These are phyloP conservation scores for Amanita thiersii DNA, from an alignment of 768 basidiomycete species.

Conservation along the genomic window DNA sequence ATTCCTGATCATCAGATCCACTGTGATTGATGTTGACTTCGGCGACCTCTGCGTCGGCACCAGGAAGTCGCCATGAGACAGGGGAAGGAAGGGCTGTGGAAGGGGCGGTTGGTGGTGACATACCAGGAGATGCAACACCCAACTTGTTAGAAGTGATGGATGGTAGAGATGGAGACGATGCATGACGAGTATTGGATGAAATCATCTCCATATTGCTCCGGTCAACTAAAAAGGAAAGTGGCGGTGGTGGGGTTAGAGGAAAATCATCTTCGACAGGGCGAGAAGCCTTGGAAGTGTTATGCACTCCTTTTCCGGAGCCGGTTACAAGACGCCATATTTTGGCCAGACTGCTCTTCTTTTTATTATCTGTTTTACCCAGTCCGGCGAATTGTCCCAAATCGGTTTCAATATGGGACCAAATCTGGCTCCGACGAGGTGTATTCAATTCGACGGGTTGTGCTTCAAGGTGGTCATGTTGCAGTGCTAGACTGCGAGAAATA, in stretches of 20 bases:
- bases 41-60: conserved; percentile 43
- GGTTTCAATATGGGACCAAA: conserved; percentile 31
- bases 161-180: conserved; percentile 63
- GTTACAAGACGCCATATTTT: conserved; percentile 81
- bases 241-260: conserved; percentile 86
- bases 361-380: conserved; percentile 53
- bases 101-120: conserved; percentile 69
- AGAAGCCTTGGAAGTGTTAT: conserved; percentile 21
- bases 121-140: conserved; percentile 45
- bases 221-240: conserved; percentile 79
- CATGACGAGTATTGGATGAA: conserved; percentile 38
- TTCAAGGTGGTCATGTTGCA: conserved; percentile 54
- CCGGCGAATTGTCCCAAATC: conserved; percentile 22
- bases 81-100: conserved; percentile 73
- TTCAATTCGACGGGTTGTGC: conserved; percentile 28
- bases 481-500: conserved; percentile 62
- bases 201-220: conserved; percentile 42
- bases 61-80: conserved; percentile 60
- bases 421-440: conserved; percentile 40
- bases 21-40: conserved; percentile 35
- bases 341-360: conserved; percentile 70
- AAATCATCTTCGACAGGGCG: conserved; percentile 55
- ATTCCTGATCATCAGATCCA: conserved; percentile 35
- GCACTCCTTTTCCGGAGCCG: conserved; percentile 36
- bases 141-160: conserved; percentile 51